A percentile compares a stretch with the other conserved stretches of the same genome.
Evolutionary conservation across 1,284 basidiomycete genomes (phyloP).

Genomic region (Apiotrichum mycotoxinovorans): DNA sequence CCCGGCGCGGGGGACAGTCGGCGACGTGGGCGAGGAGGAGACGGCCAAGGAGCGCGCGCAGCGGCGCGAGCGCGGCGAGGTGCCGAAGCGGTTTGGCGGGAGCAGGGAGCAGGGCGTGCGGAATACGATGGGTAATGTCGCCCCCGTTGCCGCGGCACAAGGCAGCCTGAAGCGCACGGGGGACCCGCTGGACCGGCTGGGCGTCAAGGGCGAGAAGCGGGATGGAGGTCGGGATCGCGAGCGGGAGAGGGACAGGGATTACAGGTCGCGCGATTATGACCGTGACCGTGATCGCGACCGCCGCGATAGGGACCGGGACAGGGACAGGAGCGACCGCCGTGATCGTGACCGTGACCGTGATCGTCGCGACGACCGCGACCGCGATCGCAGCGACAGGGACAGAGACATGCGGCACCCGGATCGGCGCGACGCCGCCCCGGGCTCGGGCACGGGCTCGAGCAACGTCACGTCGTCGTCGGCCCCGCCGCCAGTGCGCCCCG

Average conservation of each 20-base stretch:
- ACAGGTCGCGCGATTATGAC: constrained; percentile 4
- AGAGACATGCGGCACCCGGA: constrained; percentile 5
- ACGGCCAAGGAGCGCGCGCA: constrained; percentile 38
- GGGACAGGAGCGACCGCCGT: constrained; percentile 15
- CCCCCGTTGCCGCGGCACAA: constrained; percentile 13
- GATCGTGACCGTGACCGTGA: constrained; percentile 17
- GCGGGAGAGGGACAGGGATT: constrained; percentile 7
- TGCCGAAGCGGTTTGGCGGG: constrained; percentile 43
- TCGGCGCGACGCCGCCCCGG: background rate
- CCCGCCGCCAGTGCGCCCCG: constrained; percentile 16
- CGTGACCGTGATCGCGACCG: constrained; percentile 15
- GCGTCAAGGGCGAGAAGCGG: constrained; percentile 20
- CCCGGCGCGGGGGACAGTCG: constrained; percentile 5
- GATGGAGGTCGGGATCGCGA: constrained; percentile 17
- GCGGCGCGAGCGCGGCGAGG: constrained; percentile 39
- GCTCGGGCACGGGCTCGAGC: too few species aligned
- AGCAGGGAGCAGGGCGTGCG: constrained; percentile 44
- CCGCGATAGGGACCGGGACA: constrained; percentile 8
- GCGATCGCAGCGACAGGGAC: background rate
- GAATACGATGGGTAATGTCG: constrained; percentile 42
- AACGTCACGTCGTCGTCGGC: background rate
- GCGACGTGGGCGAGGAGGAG: constrained; percentile 22
- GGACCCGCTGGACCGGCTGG: constrained; percentile 42
- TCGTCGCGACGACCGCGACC: background rate
- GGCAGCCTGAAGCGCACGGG: constrained; percentile 34